A percentile compares a stretch with the other conserved stretches of the same genome.
These are phyloP conservation scores for Emmonsiellopsis sp. DNA, from an alignment of 2,329 filamentous ascomycete genomes.

Conservation along the genomic window DNA sequence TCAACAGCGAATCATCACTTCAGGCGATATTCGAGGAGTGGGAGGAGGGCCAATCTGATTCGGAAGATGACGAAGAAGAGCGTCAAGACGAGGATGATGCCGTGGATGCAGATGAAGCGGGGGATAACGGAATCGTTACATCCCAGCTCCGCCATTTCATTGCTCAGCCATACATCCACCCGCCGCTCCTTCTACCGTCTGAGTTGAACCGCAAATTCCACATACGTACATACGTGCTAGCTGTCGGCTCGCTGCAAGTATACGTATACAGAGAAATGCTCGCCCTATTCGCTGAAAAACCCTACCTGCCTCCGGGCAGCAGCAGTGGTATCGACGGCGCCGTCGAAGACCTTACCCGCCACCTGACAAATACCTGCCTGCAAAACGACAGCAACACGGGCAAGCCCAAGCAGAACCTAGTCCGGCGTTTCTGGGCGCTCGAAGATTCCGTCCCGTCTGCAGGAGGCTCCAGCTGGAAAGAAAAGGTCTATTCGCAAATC, in stretches of 20 bases:
- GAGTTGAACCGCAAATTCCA: constrained; percentile 77
- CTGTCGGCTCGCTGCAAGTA: constrained; percentile 65
- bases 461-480: constrained; percentile 36
- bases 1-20: constrained; percentile 76
- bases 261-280: constrained; percentile 89
- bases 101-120: constrained; percentile 24
- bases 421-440: constrained; percentile 67
- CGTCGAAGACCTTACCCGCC: constrained; percentile 54
- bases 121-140: constrained; percentile 56
- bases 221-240: constrained; percentile 83
- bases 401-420: constrained; percentile 50
- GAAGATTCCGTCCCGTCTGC: constrained; percentile 25
- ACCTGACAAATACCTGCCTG: constrained; percentile 92
- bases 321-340: constrained; percentile 19
- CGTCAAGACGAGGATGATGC: constrained; percentile 23
- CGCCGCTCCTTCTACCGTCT: constrained; percentile 62
- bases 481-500: constrained; percentile 63
- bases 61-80: constrained; percentile 44
- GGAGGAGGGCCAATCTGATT: constrained; percentile 61
- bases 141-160: constrained; percentile 94
- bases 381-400: constrained; percentile 47
- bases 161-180: constrained; percentile 88
- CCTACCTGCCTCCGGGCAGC: constrained; percentile 55
- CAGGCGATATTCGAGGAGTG: constrained; percentile 82
- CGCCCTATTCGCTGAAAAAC: constrained; percentile 72